Base-by-base conservation (phyloP, 2,329 filamentous ascomycete genomes). In the Cadophora luteo-olivacea region DNA sequence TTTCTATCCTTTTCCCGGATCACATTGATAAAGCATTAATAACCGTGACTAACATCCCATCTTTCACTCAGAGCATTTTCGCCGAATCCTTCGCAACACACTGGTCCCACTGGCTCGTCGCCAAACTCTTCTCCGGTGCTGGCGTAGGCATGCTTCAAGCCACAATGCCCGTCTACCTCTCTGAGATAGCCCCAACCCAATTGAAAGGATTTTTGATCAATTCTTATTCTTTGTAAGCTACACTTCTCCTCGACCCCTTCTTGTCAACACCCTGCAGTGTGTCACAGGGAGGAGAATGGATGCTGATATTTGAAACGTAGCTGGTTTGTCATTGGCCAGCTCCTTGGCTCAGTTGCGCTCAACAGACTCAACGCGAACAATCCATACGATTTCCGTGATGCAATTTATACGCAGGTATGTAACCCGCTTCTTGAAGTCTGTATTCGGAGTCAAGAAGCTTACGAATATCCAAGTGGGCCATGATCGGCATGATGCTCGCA, bases 241-340 rank as follows among this genome's bases (percentile, higher is more conserved):
- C 49, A 41, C 8, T 22, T 24, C 4, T 14, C 58, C n/a, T n/a
- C n/a, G n/a, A n/a, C n/a, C n/a, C n/a, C n/a, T n/a, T n/a, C n/a
- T n/a, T n/a, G n/a, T n/a, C n/a, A n/a, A n/a, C n/a, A n/a, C n/a
- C n/a, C n/a, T n/a, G n/a, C n/a, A n/a, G n/a, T n/a, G n/a, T n/a
- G n/a, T n/a, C n/a, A n/a, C n/a, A n/a, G n/a, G n/a, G n/a, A n/a
- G n/a, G n/a, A n/a, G n/a, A n/a, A n/a, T n/a, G n/a, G 7, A 12
- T 29, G 9, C 61, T 54, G 8, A 55, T 77, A 41, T 16, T 14
- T 12, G 22, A 36, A 4, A 32, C 5, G 16, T 48, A 72, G 71
- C 61, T 84, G 82, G 82, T 83, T 80, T 70, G 79, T 80, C 0
- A 36, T 83, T 0, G 82, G 82, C 0, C 77, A 78, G n/a, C 79